Evolutionary conservation across 768 basidiomycete genomes (phyloP).

Genomic region (Suillus clintonianus): DNA sequence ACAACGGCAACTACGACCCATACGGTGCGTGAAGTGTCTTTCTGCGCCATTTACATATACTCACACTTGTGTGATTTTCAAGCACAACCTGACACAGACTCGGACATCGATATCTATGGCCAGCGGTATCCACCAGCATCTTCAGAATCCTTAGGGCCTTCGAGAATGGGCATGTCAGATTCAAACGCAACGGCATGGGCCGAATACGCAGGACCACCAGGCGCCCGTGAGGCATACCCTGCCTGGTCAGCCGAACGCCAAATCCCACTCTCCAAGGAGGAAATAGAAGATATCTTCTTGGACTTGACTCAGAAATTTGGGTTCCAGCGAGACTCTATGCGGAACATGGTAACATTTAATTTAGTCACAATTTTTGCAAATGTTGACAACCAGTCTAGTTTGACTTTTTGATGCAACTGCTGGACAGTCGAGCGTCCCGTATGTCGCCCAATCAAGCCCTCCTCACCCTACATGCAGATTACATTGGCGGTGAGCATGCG

Average conservation of each 20-base stretch:
- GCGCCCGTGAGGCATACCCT: constrained; percentile 82
- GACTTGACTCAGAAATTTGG: constrained; percentile 99
- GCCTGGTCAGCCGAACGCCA: constrained; percentile 92
- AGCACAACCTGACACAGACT: constrained; percentile 85
- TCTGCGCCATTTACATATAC: constrained; percentile 2
- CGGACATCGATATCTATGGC: constrained; percentile 74
- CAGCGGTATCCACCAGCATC: constrained; percentile 68
- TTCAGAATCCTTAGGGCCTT: constrained; percentile 70
- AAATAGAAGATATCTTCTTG: constrained; percentile 97
- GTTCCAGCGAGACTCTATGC: constrained; percentile 93
- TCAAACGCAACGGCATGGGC: constrained; percentile 73
- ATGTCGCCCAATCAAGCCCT: constrained; percentile 97
- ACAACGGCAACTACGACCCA: constrained; percentile 59
- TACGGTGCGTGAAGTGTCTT: constrained; percentile 48
- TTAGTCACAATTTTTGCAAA: constrained; percentile 5
- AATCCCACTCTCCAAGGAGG: constrained; percentile 98
- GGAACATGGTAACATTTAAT: constrained; percentile 75
- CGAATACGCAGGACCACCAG: constrained; percentile 57
- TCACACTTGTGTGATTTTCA: constrained; percentile 18
- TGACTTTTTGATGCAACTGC: constrained; percentile 96
- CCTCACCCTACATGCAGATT: constrained; percentile 95
- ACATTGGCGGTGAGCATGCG: constrained; percentile 97
- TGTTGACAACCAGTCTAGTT: constrained; percentile 51
- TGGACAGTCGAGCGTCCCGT: constrained; percentile 94
- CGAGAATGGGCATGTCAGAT: constrained; percentile 62